Percentiles rank a stretch among this genome's conserved stretches.
These are phyloP conservation scores for Chimonanthus praecox DNA, from an alignment of 164 flowering plant species.

Conservation along the genomic window DNA sequence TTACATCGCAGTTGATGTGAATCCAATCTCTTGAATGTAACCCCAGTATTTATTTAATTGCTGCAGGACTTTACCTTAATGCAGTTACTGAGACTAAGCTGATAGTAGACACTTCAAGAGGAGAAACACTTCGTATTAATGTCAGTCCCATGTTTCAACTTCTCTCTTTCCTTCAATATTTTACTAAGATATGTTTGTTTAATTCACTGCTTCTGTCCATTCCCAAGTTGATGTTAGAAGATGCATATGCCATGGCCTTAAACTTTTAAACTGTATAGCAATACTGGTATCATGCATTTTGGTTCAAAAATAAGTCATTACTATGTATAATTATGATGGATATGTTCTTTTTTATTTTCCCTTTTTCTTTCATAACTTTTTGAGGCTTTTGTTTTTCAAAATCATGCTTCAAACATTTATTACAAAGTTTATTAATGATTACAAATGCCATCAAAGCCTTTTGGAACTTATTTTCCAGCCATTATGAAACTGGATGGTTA, in stretches of 20 bases:
- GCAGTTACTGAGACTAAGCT: constrained; percentile 26
- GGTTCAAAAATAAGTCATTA: neutral
- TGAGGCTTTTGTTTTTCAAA: neutral
- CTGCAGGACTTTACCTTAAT: constrained; percentile 27
- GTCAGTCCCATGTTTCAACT: constrained; percentile 16
- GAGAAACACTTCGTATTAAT: constrained; percentile 28
- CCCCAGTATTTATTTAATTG: neutral
- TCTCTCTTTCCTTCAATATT: neutral
- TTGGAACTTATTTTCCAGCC: too few relatives aligned
- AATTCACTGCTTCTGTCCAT: too few relatives aligned
- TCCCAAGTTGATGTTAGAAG: neutral
- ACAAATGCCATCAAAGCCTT: too few relatives aligned
- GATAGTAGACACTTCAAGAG: constrained; percentile 30
- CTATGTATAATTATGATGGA: neutral
- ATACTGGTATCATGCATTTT: neutral
- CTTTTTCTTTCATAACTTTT: neutral
- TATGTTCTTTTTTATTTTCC: neutral
- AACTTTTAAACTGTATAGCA: neutral
- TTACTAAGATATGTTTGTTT: neutral
- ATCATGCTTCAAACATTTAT: neutral
- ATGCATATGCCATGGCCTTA: neutral
- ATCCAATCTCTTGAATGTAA: neutral
- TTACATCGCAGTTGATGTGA: neutral
- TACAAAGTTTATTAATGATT: neutral
- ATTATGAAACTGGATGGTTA: too few relatives aligned